These are phyloP conservation scores for Prosopis cineraria DNA, from an alignment of 306 rosid species.

Conservation along the genomic window DNA sequence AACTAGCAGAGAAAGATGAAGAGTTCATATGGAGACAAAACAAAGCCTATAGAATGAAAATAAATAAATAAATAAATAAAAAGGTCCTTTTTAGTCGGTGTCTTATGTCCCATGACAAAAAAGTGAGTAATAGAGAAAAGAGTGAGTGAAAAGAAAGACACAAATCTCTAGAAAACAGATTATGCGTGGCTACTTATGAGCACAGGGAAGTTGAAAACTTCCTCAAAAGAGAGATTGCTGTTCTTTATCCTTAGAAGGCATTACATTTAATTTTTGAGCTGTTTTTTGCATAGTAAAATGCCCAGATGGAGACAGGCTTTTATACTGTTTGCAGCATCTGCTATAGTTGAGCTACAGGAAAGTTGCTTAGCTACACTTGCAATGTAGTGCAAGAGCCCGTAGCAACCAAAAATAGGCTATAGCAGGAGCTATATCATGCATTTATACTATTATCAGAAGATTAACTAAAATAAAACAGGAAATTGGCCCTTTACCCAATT, in stretches of 20 bases:
- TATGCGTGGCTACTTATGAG: background rate
- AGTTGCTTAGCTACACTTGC: background rate
- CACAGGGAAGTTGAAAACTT: background rate
- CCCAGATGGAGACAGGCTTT: background rate
- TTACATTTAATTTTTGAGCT: background rate
- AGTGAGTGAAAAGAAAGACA: background rate
- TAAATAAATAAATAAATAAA: too few relatives aligned
- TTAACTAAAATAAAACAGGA: conserved; percentile 29
- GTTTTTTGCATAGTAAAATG: background rate
- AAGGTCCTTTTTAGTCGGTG: background rate
- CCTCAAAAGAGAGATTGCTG: background rate
- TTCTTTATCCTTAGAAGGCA: background rate
- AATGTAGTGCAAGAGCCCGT: background rate
- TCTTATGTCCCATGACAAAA: background rate
- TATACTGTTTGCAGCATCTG: background rate
- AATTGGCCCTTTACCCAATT: conserved; percentile 68
- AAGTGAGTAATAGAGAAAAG: background rate
- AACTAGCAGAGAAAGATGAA: background rate
- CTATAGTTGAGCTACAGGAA: background rate
- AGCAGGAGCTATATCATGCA: background rate
- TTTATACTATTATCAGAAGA: background rate
- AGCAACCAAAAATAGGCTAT: background rate
- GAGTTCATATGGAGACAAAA: background rate
- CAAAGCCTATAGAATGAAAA: background rate
- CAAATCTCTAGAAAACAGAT: background rate